Base-by-base conservation (phyloP, 768 basidiomycete species). In the Mycena albidolilacea region DNA sequence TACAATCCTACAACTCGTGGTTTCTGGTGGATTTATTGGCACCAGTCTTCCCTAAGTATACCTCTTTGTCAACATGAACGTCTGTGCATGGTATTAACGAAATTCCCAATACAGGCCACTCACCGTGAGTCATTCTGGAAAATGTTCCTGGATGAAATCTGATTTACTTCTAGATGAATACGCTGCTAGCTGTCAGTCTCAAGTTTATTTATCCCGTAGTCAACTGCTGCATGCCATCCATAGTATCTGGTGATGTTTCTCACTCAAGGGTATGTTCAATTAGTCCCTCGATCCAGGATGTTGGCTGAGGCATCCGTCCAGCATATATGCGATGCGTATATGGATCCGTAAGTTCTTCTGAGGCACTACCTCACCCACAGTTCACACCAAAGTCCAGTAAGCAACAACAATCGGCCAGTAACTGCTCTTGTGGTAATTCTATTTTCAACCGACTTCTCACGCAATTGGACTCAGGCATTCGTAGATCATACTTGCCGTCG, bases 351-450 rank as follows among this genome's bases (percentile, higher is more conserved):
- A 57, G 55, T 57, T 35, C 21, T 21, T 35, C 35, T 14, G 30
- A 35, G 55, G 30, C 55, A 9, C 55, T 52, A 21, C 11, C 50
- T 52, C 21, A 52, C 21, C n/a, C n/a, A 21, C 50, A 21, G 50
- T n/a, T 21, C 21, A 52, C 19, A 21, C 21, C 8, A 21, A 52
- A 52, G 21, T 52, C 23, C 30, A 57, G 55, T 57, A 57, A 57
- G 55, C 30, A 35, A 30, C 55, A 57, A 57, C 6, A 57, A 57
- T 37, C 19, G 23, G 15, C 12, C 21, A 15, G 14, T 37, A 19
- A 57, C 55, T 21, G 23, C 55, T 30, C 55, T 57, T 35, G 55
- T 57, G 55, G 55, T 57, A 57, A 35, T 57, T 57, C 14, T 35
- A 57, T 11, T 37, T 14, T 15, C 35, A 46, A 46, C 30, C 55